phyloP scores from a whole-genome alignment of 371 early-diverging fungal genomes.

The Cladochytrium tenue region DNA sequence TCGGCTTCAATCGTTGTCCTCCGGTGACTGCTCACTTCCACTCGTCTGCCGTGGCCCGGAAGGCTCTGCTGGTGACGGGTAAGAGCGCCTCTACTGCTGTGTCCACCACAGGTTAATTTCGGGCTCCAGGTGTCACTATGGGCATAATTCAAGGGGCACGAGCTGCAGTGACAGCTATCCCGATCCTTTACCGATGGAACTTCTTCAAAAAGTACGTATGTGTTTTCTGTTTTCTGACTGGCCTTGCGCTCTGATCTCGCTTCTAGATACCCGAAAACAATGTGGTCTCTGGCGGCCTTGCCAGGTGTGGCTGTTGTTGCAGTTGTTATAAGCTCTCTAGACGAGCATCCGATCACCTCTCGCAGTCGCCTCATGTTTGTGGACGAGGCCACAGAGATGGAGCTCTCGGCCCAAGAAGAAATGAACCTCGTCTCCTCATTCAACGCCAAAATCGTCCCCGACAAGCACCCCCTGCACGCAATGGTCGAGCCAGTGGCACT shows the following conservation, averaged over 20 bases:
- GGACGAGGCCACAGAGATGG: slow-evolving; percentile 30
- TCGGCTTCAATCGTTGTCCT: too few species aligned
- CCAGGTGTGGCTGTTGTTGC: slow-evolving; percentile 19
- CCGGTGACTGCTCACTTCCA: too few species aligned
- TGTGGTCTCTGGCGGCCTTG: slow-evolving; percentile 25
- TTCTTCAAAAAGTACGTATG: slow-evolving; percentile 19
- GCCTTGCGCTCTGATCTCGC: too few species aligned
- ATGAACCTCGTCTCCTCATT: slow-evolving; percentile 11
- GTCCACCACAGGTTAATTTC: too few species aligned
- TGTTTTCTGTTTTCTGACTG: not conserved
- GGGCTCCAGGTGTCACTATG: not conserved
- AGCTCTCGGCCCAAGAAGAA: slow-evolving; percentile 17
- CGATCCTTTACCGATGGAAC: slow-evolving; percentile 38
- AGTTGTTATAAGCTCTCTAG: slow-evolving; percentile 20
- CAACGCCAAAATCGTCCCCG: slow-evolving; percentile 14
- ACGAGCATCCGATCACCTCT: slow-evolving; percentile 32
- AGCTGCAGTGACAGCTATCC: slow-evolving; percentile 28
- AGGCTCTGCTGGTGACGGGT: too few species aligned
- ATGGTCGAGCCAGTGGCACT: slow-evolving; percentile 13
- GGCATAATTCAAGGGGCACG: slow-evolving; percentile 22
- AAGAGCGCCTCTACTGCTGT: too few species aligned
- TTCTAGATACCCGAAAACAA: slow-evolving; percentile 21
- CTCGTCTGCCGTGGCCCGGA: too few species aligned
- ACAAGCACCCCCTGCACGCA: slow-evolving; percentile 4
- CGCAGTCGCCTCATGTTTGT: slow-evolving; percentile 40